Base-by-base conservation (phyloP, 176 grass and related monocot species). In the Phragmites australis region DNA sequence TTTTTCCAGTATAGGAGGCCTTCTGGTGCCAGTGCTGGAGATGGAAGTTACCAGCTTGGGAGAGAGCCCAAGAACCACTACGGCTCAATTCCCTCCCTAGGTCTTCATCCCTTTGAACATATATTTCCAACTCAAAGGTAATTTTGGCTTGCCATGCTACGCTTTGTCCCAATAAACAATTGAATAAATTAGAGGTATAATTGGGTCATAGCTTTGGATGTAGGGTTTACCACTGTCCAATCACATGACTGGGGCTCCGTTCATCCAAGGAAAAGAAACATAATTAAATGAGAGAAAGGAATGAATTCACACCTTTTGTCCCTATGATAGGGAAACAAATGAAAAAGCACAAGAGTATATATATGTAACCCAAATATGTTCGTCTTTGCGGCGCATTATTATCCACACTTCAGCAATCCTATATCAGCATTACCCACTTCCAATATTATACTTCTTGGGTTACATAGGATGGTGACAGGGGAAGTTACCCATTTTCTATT, bases 391-490 rank as follows among this genome's bases (percentile, higher is more conserved):
- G 48, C 0, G 7, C 70, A 23, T 66, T 83, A 68, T 78, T 61
- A 27, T 62, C n/a, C 65, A 69, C 42, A 77, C 65, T 76, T 78
- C 34, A 70, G 52, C 52, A 73, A 58, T 39, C 16, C 48, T 53
- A 41, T 77, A 70, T 84, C 74, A 78, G 65, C 83, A 70, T 60
- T 51, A 70, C 53, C 54, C 43, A 70, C 65, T 75, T 21, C 66
- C 26, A 60, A 9, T 82, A 27, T 58, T n/a, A 25, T 51, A 52
- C 13, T 64, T 43, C 37, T 54, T 5, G 41, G 65, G 55, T 57
- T 32, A 34, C 27, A 21, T 46, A 40, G 12, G 25, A 25, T 3
- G 37, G 13, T 84, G 82, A 57, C 76, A 54, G 46, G 53, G 26
- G 12, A 68, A 84, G 51, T 26, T 77, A 69, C 8, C 30, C 34